Evolutionary conservation across 805 yeast species (phyloP), one percentile per base, ranked within the genome.

Genomic region (Metschnikowia orientalis): DNA sequence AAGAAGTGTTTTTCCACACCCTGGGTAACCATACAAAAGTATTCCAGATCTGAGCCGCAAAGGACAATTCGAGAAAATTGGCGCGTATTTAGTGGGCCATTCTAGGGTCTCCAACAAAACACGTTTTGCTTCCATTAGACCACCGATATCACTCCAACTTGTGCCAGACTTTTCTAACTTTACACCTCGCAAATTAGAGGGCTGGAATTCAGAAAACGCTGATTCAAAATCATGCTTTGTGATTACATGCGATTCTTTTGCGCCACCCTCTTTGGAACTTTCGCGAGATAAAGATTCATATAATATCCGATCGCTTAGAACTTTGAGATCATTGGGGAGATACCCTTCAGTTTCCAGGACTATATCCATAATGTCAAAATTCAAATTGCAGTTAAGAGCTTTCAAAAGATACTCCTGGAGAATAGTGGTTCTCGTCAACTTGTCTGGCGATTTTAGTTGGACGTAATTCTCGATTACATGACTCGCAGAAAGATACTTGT

Each of bases 1-100:
- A 23, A 90, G 58, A 41, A 89, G 66, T 0, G 97, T 90, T 57
- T 90, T 90, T 28, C 98, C 98, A 60, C 98, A 90, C 2, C 98
- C 98, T 0, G 98, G 97, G 53, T 86, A 90, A 0, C 98, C 98
- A 57, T 90, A 90, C 9, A 90, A 70, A 31, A 90, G 62, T 15
- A 90, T 76, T 31, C 98, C 98, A 0, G 96, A 86, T 48, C 97
- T 71, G 32, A 90, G 66, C 35, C 97, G 63, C 32, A 90, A 63
- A 0, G 97, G 95, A 50, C 95, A 86, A 41, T 77, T 77, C 11
- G 81, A 79, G 59, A 92, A 90, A n/a, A 90, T 86, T 5, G 97
- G 96, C 0, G 95, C 94, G 53, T 90, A 90, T 49, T 81, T 87
- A 1, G 95, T 86, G 2, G 98, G 98, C 97, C 97, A 90, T 51